A percentile compares a stretch with the other conserved stretches of the same genome.
Evolutionary conservation across 108 stramenopile genomes (phyloP).

Genomic region (Aurantiochytrium sp.): DNA sequence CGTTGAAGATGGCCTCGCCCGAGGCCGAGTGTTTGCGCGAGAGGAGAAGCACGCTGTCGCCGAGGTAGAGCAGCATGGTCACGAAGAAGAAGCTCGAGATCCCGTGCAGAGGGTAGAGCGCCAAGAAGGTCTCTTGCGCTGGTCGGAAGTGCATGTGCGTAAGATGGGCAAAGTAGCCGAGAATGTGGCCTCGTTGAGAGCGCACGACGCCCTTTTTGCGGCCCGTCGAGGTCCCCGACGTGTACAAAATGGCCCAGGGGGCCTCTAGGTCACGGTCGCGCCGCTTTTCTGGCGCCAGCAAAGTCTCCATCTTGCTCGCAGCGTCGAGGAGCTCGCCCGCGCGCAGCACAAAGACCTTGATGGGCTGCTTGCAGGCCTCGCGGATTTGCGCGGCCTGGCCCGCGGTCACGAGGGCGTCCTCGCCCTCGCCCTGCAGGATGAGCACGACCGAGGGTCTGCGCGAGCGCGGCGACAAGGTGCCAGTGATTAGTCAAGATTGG

Average conservation of each 20-base stretch:
- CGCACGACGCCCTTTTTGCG: not conserved
- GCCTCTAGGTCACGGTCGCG: not conserved
- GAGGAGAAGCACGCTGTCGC: not conserved
- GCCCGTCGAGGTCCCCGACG: not conserved
- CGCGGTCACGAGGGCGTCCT: too few relatives aligned
- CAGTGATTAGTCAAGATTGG: too few relatives aligned
- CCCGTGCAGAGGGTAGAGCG: not conserved
- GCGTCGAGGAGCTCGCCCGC: too few relatives aligned
- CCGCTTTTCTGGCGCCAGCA: not conserved
- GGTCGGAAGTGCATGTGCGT: not conserved
- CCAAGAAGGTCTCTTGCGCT: not conserved
- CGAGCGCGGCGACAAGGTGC: too few relatives aligned
- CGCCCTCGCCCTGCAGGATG: too few relatives aligned
- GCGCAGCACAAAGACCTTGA: too few relatives aligned
- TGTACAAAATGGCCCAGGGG: conserved; percentile 12
- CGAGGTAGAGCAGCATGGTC: not conserved
- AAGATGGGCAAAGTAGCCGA: not conserved
- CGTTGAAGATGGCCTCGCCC: not conserved
- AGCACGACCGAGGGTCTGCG: too few relatives aligned
- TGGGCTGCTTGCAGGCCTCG: too few relatives aligned
- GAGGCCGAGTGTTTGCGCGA: not conserved
- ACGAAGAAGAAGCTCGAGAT: conserved; percentile 24
- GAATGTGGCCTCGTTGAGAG: not conserved
- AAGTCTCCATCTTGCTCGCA: too few relatives aligned
- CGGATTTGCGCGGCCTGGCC: too few relatives aligned